phyloP scores from a whole-genome alignment of 768 basidiomycete genomes.

The Mycena chlorophos region DNA sequence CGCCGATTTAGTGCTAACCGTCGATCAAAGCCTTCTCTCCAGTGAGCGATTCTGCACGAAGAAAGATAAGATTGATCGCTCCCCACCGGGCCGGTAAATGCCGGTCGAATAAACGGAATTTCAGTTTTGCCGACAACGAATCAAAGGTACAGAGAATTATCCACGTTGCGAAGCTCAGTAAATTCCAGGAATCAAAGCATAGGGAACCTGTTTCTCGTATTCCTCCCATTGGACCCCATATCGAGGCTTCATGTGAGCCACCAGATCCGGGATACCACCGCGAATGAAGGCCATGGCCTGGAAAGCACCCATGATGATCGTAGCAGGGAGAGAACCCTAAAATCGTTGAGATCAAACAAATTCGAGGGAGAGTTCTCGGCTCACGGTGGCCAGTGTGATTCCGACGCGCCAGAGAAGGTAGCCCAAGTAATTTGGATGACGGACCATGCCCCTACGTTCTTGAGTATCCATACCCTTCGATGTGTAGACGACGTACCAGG shows the following conservation, averaged over 20 bases:
- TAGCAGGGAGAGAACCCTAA: slow-evolving; percentile 11
- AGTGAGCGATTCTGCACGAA: too few species aligned
- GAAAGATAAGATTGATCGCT: too few species aligned
- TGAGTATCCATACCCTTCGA: slow-evolving; percentile 9
- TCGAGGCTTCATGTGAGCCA: slow-evolving; percentile 7
- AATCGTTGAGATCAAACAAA: background rate
- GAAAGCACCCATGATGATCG: background rate
- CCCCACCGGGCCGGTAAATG: too few species aligned
- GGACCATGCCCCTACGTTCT: slow-evolving; percentile 17
- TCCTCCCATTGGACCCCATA: slow-evolving; percentile 15
- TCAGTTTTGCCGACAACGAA: too few species aligned
- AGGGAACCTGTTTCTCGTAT: slow-evolving; percentile 14
- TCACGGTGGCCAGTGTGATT: slow-evolving; percentile 21
- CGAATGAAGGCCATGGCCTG: background rate
- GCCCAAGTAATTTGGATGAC: slow-evolving; percentile 29
- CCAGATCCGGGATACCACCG: slow-evolving; percentile 1
- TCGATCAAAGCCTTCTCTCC: too few species aligned
- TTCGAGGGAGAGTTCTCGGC: background rate
- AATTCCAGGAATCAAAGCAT: slow-evolving; percentile 16
- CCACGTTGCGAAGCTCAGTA: background rate
- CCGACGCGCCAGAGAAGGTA: slow-evolving; percentile 27
- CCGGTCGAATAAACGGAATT: too few species aligned
- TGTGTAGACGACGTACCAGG: slow-evolving; percentile 21
- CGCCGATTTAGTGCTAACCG: too few species aligned
- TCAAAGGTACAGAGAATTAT: background rate